Percentiles rank a stretch among this genome's conserved stretches.
Conservation (phyloP, 345 rosid genomes). For the Gossypium raimondii region DNA sequence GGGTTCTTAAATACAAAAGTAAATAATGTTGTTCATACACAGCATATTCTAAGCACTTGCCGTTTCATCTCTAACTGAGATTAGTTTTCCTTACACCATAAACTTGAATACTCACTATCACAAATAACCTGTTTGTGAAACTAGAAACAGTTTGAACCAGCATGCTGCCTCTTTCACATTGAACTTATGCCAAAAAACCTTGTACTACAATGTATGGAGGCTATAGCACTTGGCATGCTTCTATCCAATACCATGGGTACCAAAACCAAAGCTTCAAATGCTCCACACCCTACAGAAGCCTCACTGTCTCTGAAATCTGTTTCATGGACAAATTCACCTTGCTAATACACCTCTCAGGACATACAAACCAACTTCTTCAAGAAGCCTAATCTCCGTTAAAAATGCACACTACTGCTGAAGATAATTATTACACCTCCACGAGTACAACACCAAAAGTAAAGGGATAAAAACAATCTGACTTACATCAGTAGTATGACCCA, state of each 20-base stretch:
- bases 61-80: constrained; percentile 28
- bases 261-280: constrained; percentile 37
- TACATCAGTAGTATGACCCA: constrained; percentile 84
- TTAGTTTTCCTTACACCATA: constrained; percentile 37
- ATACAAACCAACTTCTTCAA: constrained; percentile 28
- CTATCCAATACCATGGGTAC: constrained; percentile 30
- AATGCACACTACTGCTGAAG: constrained; percentile 8
- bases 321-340: constrained; percentile 54
- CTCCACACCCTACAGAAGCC: constrained; percentile 57
- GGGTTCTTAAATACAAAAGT: constrained; percentile 21
- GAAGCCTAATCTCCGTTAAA: constrained; percentile 27
- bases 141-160: constrained; percentile 30
- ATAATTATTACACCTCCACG: constrained; percentile 10
- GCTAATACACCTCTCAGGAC: constrained; percentile 33
- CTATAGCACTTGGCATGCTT: constrained; percentile 29
- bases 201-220: constrained; percentile 27
- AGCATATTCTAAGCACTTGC: constrained; percentile 33
- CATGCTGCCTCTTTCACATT: constrained; percentile 24
- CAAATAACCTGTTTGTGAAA: constrained; percentile 28
- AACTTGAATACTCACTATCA: constrained; percentile 22
- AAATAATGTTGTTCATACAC: constrained; percentile 33
- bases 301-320: constrained; percentile 55
- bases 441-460: constrained; percentile 15
- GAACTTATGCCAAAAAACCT: constrained; percentile 16
- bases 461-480: constrained; percentile 24